phyloP scores from a whole-genome alignment of 495 filamentous ascomycete genomes.

The Jackrogersella multiformis region DNA sequence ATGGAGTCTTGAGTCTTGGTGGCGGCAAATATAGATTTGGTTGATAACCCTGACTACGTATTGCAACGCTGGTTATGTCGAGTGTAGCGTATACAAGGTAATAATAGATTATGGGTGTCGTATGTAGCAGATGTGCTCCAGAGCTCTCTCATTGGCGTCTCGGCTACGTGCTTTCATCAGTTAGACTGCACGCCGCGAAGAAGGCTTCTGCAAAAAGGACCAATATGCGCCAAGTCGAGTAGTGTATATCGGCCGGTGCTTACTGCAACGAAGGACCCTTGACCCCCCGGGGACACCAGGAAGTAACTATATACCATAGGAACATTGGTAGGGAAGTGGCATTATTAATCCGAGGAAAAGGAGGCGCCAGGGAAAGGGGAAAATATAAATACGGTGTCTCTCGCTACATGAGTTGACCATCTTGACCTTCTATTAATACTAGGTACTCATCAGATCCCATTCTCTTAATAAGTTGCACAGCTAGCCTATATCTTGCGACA shows the following conservation, averaged over 20 bases:
- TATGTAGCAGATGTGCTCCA: background rate
- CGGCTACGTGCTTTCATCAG: background rate
- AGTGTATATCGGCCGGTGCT: constrained; percentile 34
- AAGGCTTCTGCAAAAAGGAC: constrained; percentile 2
- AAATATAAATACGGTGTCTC: constrained; percentile 28
- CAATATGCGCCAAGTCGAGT: constrained; percentile 45
- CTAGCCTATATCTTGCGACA: background rate
- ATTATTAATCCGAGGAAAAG: background rate
- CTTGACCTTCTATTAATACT: too few relatives aligned
- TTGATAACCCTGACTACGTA: background rate
- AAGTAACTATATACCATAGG: background rate
- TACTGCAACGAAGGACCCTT: constrained; percentile 30
- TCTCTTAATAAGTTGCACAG: background rate
- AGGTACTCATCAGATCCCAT: background rate
- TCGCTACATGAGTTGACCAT: background rate
- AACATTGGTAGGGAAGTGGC: background rate
- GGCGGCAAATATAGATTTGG: background rate
- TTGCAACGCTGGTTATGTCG: background rate
- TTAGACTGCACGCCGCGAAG: constrained; percentile 2
- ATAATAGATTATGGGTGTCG: background rate
- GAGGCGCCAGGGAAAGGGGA: background rate
- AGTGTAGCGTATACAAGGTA: background rate
- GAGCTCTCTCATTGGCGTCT: background rate
- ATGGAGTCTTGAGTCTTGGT: background rate
- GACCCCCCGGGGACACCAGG: background rate